Percentiles rank a stretch among this genome's conserved stretches.
These are phyloP conservation scores for Vitis hybrid DNA, from an alignment of 177 flowering plant species.

Conservation along the genomic window DNA sequence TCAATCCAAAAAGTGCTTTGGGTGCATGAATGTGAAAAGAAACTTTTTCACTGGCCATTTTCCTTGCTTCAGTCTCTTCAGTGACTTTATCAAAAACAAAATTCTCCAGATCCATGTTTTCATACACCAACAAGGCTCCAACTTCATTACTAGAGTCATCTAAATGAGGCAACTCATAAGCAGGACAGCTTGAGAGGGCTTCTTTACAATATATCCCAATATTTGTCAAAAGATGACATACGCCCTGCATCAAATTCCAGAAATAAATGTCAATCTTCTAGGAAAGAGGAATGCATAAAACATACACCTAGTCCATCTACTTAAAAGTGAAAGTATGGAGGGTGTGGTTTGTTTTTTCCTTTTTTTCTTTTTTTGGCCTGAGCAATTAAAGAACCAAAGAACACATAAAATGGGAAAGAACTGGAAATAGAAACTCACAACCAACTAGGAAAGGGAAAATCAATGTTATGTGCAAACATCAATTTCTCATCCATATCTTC, in stretches of 20 bases:
- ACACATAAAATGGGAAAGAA: no score
- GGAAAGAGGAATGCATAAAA: not conserved
- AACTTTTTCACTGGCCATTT: constrained; percentile 37
- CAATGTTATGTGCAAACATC: no score
- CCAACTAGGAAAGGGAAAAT: no score
- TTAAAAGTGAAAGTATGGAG: not conserved
- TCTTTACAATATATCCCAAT: constrained; percentile 70
- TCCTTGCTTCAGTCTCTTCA: constrained; percentile 56
- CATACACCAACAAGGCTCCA: constrained; percentile 48
- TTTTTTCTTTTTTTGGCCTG: no score
- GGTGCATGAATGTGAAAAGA: constrained; percentile 71
- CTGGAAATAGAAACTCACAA: no score
- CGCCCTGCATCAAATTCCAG: constrained; percentile 48
- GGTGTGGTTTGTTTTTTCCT: no score
- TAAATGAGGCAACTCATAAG: constrained; percentile 44
- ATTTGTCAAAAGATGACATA: constrained; percentile 74
- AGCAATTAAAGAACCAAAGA: no score
- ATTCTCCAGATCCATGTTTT: constrained; percentile 69
- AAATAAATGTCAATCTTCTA: not conserved
- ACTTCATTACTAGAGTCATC: constrained; percentile 47
- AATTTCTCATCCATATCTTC: no score
- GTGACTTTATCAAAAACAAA: constrained; percentile 41
- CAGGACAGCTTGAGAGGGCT: constrained; percentile 37
- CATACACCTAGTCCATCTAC: not conserved
- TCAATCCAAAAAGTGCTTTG: constrained; percentile 42